phyloP scores from a whole-genome alignment of 169 alveolate genomes.

The Eimeria praecox region DNA sequence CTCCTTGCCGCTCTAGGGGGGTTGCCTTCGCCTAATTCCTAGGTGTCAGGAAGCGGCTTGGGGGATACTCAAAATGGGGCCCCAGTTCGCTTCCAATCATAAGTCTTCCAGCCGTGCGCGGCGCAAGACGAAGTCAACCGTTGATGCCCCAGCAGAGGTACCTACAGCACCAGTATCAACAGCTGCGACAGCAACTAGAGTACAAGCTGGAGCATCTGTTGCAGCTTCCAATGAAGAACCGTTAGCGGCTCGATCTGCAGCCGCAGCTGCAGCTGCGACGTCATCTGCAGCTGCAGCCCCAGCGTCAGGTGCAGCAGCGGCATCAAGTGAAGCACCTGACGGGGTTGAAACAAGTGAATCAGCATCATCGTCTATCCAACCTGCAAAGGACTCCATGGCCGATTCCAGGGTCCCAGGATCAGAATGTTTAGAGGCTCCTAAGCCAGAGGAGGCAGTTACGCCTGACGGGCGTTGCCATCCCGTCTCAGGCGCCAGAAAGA shows the following conservation, averaged over 20 bases:
- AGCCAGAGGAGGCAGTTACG: slow-evolving; percentile 42
- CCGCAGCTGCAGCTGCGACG: neutral
- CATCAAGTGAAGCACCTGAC: neutral
- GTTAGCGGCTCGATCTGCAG: neutral
- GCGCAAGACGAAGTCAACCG: slow-evolving; percentile 22
- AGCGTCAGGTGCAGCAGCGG: neutral
- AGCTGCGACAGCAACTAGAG: neutral
- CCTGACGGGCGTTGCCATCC: neutral
- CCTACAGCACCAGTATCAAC: slow-evolving; percentile 24
- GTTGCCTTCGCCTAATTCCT: neutral
- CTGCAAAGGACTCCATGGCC: neutral
- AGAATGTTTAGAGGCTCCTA: neutral
- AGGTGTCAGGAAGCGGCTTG: neutral
- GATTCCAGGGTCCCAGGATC: neutral
- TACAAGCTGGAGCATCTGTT: neutral
- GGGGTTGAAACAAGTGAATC: neutral
- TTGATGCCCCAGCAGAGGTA: slow-evolving; percentile 24
- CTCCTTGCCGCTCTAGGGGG: neutral
- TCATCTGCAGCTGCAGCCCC: neutral
- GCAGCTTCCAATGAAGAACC: neutral
- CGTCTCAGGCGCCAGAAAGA: neutral
- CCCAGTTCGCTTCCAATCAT: neutral
- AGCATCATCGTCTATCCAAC: neutral
- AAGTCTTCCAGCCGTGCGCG: neutral
- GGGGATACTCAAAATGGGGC: neutral